These are phyloP conservation scores for Diaporthe helianthi DNA, from an alignment of 2,329 filamentous ascomycete genomes.

Conservation along the genomic window DNA sequence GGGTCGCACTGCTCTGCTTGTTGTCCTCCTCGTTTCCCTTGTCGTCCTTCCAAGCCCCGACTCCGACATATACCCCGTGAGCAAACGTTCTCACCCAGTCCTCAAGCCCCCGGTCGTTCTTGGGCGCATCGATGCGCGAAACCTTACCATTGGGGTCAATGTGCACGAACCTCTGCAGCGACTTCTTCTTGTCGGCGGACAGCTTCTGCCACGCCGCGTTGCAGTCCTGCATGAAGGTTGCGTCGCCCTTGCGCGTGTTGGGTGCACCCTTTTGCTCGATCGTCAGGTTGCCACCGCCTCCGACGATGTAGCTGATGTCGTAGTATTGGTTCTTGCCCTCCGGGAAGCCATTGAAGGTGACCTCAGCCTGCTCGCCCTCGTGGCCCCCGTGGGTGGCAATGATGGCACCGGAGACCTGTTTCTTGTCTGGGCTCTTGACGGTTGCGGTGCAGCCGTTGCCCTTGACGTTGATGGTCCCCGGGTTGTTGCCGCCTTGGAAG, in stretches of 20 bases:
- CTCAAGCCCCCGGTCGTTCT: conserved; percentile 24
- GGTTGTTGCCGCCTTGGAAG: conserved; percentile 16
- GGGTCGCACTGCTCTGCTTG: conserved; percentile 21
- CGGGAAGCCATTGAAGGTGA: conserved; percentile 46
- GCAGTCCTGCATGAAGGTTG: conserved; percentile 48
- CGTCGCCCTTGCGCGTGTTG: conserved; percentile 47
- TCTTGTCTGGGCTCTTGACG: conserved; percentile 8
- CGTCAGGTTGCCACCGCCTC: conserved; percentile 49
- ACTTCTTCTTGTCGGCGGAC: conserved; percentile 14
- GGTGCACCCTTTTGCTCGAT: conserved; percentile 47
- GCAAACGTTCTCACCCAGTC: conserved; percentile 30
- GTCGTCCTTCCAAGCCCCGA: conserved; percentile 25
- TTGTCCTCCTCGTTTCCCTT: conserved; percentile 17
- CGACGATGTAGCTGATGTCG: conserved; percentile 45
- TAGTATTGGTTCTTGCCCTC: conserved; percentile 43
- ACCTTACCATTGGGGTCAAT: conserved; percentile 23
- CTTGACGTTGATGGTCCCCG: conserved; percentile 19
- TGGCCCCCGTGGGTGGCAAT: conserved; percentile 48
- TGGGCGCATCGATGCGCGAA: conserved; percentile 21
- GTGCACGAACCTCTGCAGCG: conserved; percentile 20
- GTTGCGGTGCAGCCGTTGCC: conserved; percentile 4
- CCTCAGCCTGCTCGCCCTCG: conserved; percentile 49
- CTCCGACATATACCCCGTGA: conserved; percentile 24
- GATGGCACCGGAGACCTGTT: conserved; percentile 44
- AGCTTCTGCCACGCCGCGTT: conserved; percentile 44